Evolutionary conservation across 371 early-diverging fungal genomes (phyloP), one percentile per base, ranked within the genome.

Genomic region (Scutellospora calospora): DNA sequence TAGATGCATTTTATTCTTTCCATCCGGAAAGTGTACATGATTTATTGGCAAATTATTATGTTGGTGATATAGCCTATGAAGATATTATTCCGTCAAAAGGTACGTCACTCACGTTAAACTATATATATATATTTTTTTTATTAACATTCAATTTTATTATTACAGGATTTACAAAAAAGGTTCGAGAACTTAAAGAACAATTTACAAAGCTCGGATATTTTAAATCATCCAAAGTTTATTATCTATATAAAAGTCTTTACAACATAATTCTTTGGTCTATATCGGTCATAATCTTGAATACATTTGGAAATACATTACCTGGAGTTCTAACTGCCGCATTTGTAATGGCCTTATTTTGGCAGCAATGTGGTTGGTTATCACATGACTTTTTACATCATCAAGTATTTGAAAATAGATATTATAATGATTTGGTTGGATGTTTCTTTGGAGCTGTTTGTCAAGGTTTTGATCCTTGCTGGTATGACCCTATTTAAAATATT

Each of bases 381-480:
- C 97, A 96, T 83, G 96, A 96, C 81, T 94, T 94, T 82, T 89
- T 92, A 75, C 97, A 96, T 82, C 94, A 95, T 86, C 96, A 95
- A 80, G 92, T 94, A 41, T 95, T 94, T 84, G 84, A 89, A 52
- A 91, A 92, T 82, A 90, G 95, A 45, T 76, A 81, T 51, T 85
- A 85, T 81, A 95, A 94, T 77, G 90, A 94, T 83, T 71, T 87
- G 20, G 59, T 93, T 51, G 92, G 94, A 8, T 90, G 91, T 81
- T 89, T 95, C 80, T 83, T 94, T 59, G 97, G 97, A 72, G 93
- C 93, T 82, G 87, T 95, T 69, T 91, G 89, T 85, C 95, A 94
- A 82, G 96, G 95, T 0, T 93, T 94, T 82, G 91, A 92, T 25
- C 88, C 93, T 8, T 89, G 90, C 25, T 93, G 92, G 93, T 86